Conservation (phyloP, 2,329 filamentous ascomycete species). For the Davidsoniella virescens region DNA sequence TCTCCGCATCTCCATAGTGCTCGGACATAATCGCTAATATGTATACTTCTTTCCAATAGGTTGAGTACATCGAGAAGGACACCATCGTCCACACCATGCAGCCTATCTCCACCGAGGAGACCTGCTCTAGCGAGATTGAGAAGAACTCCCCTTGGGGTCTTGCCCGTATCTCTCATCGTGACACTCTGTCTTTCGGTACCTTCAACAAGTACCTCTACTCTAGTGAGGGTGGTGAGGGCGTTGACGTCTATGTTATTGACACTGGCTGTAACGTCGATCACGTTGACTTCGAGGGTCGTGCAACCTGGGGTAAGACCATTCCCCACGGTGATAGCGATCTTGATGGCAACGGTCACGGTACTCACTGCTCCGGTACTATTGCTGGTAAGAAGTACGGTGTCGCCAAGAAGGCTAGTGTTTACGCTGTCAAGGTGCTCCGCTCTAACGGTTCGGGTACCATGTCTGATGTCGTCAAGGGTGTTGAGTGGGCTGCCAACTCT, state of each 20-base stretch:
- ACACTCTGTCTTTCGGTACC: conserved; percentile 69
- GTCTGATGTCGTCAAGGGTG: conserved; percentile 97
- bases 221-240: conserved; percentile 80
- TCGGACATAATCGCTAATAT: conserved; percentile 10
- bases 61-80: conserved; percentile 93
- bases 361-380: conserved; percentile 96
- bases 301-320: conserved; percentile 93
- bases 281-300: conserved; percentile 93
- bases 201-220: conserved; percentile 98
- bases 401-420: conserved; percentile 93
- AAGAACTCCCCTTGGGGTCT: conserved; percentile 97
- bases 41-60: conserved; percentile 33
- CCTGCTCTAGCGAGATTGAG: conserved; percentile 49
- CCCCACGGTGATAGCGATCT: conserved; percentile 67
- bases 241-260: conserved; percentile 97
- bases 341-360: conserved; percentile 96
- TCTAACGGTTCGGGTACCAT: conserved; percentile 97
- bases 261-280: conserved; percentile 89
- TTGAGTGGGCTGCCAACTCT: conserved; percentile 76
- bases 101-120: conserved; percentile 23
- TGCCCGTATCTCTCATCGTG: conserved; percentile 90
- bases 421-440: conserved; percentile 94
- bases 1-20: conserved; percentile 1
- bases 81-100: conserved; percentile 74
- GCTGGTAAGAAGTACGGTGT: conserved; percentile 98